Evolutionary conservation across 1,139 yeast species (phyloP).

Genomic region (Pichia sp.): DNA sequence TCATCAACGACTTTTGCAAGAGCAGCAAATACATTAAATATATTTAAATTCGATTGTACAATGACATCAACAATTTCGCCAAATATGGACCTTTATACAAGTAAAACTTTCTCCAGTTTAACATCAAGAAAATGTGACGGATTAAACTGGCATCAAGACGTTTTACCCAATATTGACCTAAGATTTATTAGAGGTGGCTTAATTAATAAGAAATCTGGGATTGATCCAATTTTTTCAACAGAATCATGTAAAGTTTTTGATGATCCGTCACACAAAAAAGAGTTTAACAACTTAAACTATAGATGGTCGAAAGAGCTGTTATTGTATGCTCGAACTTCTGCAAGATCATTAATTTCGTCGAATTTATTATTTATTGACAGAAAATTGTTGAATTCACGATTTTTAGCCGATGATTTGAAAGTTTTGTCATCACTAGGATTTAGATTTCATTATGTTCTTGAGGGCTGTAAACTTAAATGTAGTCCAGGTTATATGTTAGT

Average conservation of each 20-base stretch:
- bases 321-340: background rate
- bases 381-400: background rate
- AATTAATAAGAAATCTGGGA: too few relatives aligned
- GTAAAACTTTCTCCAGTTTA: background rate
- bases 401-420: slow-evolving; percentile 2
- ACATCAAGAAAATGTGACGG: background rate
- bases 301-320: slow-evolving; percentile 6
- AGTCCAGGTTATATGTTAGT: background rate
- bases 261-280: background rate
- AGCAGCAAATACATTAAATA: slow-evolving; percentile 1
- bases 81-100: slow-evolving; percentile 8
- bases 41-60: slow-evolving; percentile 11
- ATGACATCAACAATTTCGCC: slow-evolving; percentile 2
- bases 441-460: slow-evolving; percentile 2
- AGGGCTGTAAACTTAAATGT: background rate
- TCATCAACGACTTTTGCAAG: background rate
- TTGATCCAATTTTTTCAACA: background rate
- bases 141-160: slow-evolving; percentile 9
- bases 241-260: background rate
- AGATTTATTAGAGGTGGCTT: background rate
- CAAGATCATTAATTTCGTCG: background rate
- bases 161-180: slow-evolving; percentile 4
- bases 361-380: slow-evolving; percentile 10
- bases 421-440: background rate
- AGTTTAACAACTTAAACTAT: background rate